These are phyloP conservation scores for Ogataea corticis DNA, from an alignment of 805 yeast species.

Conservation along the genomic window DNA sequence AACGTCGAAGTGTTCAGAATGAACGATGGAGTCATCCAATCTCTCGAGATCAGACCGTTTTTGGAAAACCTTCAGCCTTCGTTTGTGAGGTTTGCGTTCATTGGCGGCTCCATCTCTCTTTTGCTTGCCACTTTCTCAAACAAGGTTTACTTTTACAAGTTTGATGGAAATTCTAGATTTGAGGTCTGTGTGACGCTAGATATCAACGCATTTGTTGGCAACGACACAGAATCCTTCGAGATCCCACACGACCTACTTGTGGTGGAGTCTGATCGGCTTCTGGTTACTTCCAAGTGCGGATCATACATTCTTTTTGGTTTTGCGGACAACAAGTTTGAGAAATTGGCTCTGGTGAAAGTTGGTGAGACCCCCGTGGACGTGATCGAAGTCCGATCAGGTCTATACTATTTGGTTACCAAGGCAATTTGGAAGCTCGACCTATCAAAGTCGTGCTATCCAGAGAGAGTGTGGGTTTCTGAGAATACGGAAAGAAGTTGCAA, in stretches of 20 bases:
- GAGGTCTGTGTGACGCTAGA: constrained; percentile 4
- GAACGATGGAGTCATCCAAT: neutral
- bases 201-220: neutral
- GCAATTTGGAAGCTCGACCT: constrained; percentile 32
- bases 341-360: constrained; percentile 7
- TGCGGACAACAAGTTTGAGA: neutral
- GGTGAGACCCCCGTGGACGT: constrained; percentile 26
- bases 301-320: constrained; percentile 9
- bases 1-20: constrained; percentile 20
- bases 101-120: constrained; percentile 7
- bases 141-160: constrained; percentile 14
- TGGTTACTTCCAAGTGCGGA: constrained; percentile 30
- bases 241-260: constrained; percentile 14
- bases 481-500: constrained; percentile 23
- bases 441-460: constrained; percentile 25
- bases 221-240: constrained; percentile 3
- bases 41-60: constrained; percentile 8
- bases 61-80: constrained; percentile 20
- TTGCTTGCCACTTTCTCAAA: constrained; percentile 22
- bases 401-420: constrained; percentile 23
- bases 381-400: constrained; percentile 1
- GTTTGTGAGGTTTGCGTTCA: constrained; percentile 10
- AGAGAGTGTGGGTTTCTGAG: constrained; percentile 28
- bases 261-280: constrained; percentile 1
- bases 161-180: constrained; percentile 6